These are phyloP conservation scores for Cyberlindnera nakhonratchasimensis DNA, from an alignment of 805 yeast genomes.

Conservation along the genomic window DNA sequence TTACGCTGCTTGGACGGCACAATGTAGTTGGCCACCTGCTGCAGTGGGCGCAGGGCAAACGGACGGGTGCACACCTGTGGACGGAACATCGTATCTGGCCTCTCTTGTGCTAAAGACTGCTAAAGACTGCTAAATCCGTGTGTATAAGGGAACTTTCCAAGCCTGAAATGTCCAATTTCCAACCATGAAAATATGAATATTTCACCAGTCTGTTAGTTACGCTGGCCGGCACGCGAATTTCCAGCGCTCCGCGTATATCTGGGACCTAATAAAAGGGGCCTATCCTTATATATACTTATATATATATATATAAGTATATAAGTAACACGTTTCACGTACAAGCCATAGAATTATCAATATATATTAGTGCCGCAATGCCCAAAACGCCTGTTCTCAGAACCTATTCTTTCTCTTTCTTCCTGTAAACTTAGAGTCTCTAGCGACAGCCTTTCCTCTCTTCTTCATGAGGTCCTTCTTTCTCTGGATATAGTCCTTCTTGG, in stretches of 20 bases:
- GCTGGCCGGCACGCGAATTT: not conserved
- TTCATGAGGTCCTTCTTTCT: conserved; percentile 94
- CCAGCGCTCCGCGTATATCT: conserved; percentile 1
- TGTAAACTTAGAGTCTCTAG: conserved; percentile 86
- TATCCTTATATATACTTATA: too few relatives aligned
- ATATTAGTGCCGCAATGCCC: too few relatives aligned
- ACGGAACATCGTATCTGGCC: conserved; percentile 13
- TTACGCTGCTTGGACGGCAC: conserved; percentile 14
- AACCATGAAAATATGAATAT: too few relatives aligned
- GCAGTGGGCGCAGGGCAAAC: conserved; percentile 12
- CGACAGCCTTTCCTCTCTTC: conserved; percentile 86
- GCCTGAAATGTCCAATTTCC: too few relatives aligned
- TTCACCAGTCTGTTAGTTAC: conserved; percentile 1
- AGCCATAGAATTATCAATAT: too few relatives aligned
- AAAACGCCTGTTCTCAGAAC: conserved; percentile 37
- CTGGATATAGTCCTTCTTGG: conserved; percentile 73
- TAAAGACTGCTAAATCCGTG: not conserved
- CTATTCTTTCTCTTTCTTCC: conserved; percentile 76
- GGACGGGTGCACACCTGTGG: conserved; percentile 10
- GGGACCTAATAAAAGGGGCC: not conserved
- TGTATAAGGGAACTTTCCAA: too few relatives aligned
- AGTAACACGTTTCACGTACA: too few relatives aligned
- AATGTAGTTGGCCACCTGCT: conserved; percentile 16
- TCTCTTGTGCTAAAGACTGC: too few relatives aligned
- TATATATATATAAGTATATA: too few relatives aligned